Evolutionary conservation across 2,329 filamentous ascomycete genomes (phyloP).

Genomic region (Fusarium zealandicum): DNA sequence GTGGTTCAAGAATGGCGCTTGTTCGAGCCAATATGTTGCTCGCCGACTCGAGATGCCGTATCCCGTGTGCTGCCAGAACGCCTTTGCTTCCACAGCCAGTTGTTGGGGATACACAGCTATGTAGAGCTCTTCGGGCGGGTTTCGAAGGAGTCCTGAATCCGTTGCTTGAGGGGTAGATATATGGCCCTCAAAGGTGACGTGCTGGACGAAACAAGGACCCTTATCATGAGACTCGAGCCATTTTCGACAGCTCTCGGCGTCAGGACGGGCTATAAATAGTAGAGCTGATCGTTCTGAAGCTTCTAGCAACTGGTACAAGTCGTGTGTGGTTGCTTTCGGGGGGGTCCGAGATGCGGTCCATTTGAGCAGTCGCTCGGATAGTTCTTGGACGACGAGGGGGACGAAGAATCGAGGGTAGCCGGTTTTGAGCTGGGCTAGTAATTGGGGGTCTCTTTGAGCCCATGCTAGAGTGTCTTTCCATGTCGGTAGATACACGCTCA

Average conservation of each 20-base stretch:
- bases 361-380: slow-evolving; percentile 30
- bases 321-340: background rate
- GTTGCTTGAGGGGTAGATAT: background rate
- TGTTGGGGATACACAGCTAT: slow-evolving; percentile 20
- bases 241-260: slow-evolving; percentile 23
- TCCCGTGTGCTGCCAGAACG: slow-evolving; percentile 44
- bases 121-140: slow-evolving; percentile 19
- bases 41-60: slow-evolving; percentile 42
- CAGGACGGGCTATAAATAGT: slow-evolving; percentile 25
- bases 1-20: slow-evolving; percentile 29
- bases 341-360: slow-evolving; percentile 8
- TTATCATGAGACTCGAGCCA: slow-evolving; percentile 24
- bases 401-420: slow-evolving; percentile 44
- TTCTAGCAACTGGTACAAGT: background rate
- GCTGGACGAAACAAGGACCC: background rate
- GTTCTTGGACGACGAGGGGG: slow-evolving; percentile 32
- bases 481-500: slow-evolving; percentile 44
- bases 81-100: slow-evolving; percentile 34
- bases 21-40: slow-evolving; percentile 37
- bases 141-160: background rate
- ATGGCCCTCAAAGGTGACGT: slow-evolving; percentile 19
- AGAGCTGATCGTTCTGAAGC: slow-evolving; percentile 1
- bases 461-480: slow-evolving; percentile 40
- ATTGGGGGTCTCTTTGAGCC: slow-evolving; percentile 31
- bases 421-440: slow-evolving; percentile 34